Percentiles rank a stretch among this genome's conserved stretches.
Evolutionary conservation across 2,329 filamentous ascomycete species (phyloP).

Genomic region (Calonectria pauciramosa): DNA sequence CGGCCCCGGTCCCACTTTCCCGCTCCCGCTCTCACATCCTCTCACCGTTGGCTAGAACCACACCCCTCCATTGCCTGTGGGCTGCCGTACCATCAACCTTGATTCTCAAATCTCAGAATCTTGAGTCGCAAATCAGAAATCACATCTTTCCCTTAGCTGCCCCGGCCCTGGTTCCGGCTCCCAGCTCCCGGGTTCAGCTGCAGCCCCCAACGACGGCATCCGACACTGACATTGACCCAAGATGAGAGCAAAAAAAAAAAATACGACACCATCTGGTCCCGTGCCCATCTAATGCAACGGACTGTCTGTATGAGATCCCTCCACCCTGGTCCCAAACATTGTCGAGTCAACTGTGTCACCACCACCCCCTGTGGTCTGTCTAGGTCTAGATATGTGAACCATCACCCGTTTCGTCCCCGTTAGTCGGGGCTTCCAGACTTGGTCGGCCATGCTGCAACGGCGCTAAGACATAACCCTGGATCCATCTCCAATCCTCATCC

Average conservation of each 20-base stretch:
- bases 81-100: neutral
- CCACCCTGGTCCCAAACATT: constrained; percentile 5
- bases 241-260: neutral
- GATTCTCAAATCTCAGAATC: constrained; percentile 10
- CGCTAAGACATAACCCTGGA: neutral
- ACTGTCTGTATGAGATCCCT: neutral
- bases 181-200: constrained; percentile 9
- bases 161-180: constrained; percentile 4
- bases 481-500: constrained; percentile 8
- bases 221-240: neutral
- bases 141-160: neutral
- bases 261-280: neutral
- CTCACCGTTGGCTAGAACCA: constrained; percentile 27
- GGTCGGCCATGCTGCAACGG: neutral
- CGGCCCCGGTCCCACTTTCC: constrained; percentile 18
- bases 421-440: neutral
- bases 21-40: constrained; percentile 25
- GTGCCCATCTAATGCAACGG: constrained; percentile 4
- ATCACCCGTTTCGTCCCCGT: constrained; percentile 9
- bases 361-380: neutral
- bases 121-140: constrained; percentile 6
- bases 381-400: neutral
- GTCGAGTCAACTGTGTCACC: constrained; percentile 13
- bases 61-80: neutral
- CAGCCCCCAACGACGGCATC: neutral